Evolutionary conservation across 805 yeast species (phyloP).

Genomic region (Saccharomycodes ludwigii): DNA sequence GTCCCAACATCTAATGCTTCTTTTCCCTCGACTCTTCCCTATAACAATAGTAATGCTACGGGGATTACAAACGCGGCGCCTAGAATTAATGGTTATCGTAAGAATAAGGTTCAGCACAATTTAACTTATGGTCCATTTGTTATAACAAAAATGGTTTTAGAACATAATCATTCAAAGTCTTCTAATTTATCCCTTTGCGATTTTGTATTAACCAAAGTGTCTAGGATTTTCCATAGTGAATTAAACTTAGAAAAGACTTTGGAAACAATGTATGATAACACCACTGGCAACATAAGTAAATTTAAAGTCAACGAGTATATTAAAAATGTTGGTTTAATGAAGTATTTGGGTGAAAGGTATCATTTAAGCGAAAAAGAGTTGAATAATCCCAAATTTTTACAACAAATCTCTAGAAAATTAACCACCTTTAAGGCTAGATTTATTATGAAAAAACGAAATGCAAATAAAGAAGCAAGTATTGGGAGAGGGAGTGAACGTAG

Average conservation of each 20-base stretch:
- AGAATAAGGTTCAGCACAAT: background rate
- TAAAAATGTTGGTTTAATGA: constrained; percentile 21
- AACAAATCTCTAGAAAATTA: constrained; percentile 22
- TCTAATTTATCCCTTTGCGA: constrained; percentile 15
- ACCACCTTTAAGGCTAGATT: constrained; percentile 25
- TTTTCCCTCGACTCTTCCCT: too few relatives aligned
- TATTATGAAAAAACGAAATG: constrained; percentile 22
- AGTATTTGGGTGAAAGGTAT: constrained; percentile 20
- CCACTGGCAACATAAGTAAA: constrained; percentile 13
- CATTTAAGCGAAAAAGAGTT: constrained; percentile 19
- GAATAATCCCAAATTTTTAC: constrained; percentile 4
- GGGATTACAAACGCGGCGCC: too few relatives aligned
- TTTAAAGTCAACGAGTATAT: constrained; percentile 23
- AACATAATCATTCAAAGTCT: constrained; percentile 24
- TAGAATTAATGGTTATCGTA: background rate
- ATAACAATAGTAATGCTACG: background rate
- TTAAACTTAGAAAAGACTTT: constrained; percentile 21
- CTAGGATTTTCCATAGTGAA: constrained; percentile 22
- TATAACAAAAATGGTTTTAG: constrained; percentile 24
- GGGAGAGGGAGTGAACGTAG: too few relatives aligned
- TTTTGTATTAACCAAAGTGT: constrained; percentile 23
- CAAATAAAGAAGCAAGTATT: too few relatives aligned
- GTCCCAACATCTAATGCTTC: too few relatives aligned
- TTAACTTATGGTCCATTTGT: constrained; percentile 19
- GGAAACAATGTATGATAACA: constrained; percentile 20